Evolutionary conservation across 495 filamentous ascomycete species (phyloP), one percentile per base, ranked within the genome.

Genomic region (Hyphodiscus hymeniophilus): DNA sequence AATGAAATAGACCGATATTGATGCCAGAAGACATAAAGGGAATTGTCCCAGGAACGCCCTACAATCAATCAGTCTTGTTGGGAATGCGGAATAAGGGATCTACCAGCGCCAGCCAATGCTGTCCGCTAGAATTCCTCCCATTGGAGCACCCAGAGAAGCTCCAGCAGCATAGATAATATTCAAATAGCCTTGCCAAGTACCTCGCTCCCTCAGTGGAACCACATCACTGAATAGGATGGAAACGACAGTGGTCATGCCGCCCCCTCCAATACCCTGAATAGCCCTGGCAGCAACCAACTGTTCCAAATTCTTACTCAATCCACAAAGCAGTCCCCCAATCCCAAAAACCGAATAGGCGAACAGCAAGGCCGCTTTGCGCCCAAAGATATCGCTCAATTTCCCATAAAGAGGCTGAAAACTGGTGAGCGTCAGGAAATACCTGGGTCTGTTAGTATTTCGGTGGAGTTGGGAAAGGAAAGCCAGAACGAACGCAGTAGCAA

Each of bases 21-120:
- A 81, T 0, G 88, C 88, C 8, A 82, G 17, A 12, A 85, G 58
- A 43, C 84, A 86, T 8, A 88, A 60, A 1, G 87, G 87, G 5
- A 73, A 75, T 60, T 94, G 87, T 15, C 66, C 66, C 15, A 87
- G 57, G 60, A 94, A 94, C 3, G 84, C 71, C 83, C 80, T 82
- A 47, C 3, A 17, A 1, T 44, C 45, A 23, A 28, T 45, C 41
- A 50, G 21, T 43, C 16, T 41, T 20, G 24, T 16, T 30, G 12
- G 22, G 28, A 23, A 22, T 20, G 13, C 28, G 13, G 12, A 38
- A 8, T 36, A 28, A 21, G 50, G 45, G 11, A 46, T 73, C 58
- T 66, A 81, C 85, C 88, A 94, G 51, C 88, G 72, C 88, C 88
- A 94, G 45, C 86, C 85, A 22, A 92, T 71, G 21, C 68, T 77